Conservation (phyloP, 1,284 basidiomycete genomes). For the Tilletia walkeri region DNA sequence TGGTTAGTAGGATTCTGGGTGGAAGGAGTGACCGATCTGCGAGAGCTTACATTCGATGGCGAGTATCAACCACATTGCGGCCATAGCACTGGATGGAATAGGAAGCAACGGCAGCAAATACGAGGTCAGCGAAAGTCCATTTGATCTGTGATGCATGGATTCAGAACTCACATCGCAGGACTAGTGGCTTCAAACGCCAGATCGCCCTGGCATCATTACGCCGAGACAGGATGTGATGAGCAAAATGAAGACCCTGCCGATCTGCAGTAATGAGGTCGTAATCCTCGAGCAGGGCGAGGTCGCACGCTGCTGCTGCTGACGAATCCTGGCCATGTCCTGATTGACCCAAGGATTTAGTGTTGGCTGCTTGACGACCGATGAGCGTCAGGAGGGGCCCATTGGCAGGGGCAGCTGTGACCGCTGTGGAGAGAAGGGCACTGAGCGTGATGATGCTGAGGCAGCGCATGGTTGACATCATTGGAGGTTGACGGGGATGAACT, state of each 20-base stretch:
- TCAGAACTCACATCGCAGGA: conserved; percentile 51
- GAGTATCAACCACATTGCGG: conserved; percentile 42
- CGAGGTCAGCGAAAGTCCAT: too few species aligned
- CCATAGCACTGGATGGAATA: conserved; percentile 22
- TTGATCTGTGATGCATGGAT: too few species aligned
- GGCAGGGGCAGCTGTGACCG: too few species aligned
- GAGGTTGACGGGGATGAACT: too few species aligned
- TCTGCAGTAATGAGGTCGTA: conserved; percentile 58
- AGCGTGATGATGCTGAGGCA: background rate
- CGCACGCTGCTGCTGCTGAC: conserved; percentile 51
- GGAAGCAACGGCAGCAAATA: background rate
- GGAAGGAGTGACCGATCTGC: too few species aligned
- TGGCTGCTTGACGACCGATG: background rate
- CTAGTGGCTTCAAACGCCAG: conserved; percentile 58
- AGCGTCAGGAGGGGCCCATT: background rate
- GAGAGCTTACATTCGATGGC: conserved; percentile 49
- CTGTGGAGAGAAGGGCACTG: background rate
- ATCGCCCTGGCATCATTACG: conserved; percentile 57
- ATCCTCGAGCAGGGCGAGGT: conserved; percentile 36
- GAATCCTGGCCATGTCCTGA: conserved; percentile 54
- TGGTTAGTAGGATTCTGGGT: too few species aligned
- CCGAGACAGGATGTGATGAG: conserved; percentile 56
- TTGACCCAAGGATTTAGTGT: too few species aligned
- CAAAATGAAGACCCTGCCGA: conserved; percentile 58
- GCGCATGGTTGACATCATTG: background rate